phyloP scores from a whole-genome alignment of 2,329 filamentous ascomycete species.

The Xylaria sp. region DNA sequence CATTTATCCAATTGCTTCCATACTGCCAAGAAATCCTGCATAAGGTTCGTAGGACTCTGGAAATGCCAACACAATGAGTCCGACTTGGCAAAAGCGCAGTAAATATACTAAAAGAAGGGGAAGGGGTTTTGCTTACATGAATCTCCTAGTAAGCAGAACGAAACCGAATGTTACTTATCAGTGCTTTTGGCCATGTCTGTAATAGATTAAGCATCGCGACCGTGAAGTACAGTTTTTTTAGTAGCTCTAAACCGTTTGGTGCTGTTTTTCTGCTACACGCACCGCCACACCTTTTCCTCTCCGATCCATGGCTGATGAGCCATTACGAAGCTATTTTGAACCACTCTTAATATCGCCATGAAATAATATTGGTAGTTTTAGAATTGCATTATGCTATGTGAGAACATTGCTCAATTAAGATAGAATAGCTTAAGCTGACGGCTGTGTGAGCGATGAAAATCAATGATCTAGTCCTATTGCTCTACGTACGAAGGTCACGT shows the following conservation, averaged over 20 bases:
- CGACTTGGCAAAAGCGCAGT: conserved; percentile 24
- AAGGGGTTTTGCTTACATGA: conserved; percentile 24
- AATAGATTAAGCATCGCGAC: not conserved
- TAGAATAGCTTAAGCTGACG: not conserved
- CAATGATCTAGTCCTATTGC: not conserved
- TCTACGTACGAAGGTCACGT: not conserved
- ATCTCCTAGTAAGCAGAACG: conserved; percentile 28
- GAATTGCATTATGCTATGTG: too few species aligned
- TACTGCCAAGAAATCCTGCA: conserved; percentile 25
- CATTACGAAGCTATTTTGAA: too few species aligned
- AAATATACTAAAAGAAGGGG: conserved; percentile 27
- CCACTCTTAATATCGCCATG: too few species aligned
- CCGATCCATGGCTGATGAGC: too few species aligned
- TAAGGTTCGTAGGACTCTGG: conserved; percentile 19
- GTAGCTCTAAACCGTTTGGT: not conserved
- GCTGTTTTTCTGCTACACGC: not conserved
- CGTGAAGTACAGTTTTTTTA: not conserved
- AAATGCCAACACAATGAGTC: conserved; percentile 22
- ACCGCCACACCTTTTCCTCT: not conserved
- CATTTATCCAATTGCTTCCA: too few species aligned
- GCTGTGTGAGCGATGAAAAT: not conserved
- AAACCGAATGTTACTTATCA: not conserved
- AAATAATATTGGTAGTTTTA: too few species aligned
- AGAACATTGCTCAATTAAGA: not conserved
- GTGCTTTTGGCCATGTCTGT: not conserved